These are phyloP conservation scores for Asterella californica DNA, from an alignment of 225 moss, liverwort and hornwort genomes.

Conservation along the genomic window DNA sequence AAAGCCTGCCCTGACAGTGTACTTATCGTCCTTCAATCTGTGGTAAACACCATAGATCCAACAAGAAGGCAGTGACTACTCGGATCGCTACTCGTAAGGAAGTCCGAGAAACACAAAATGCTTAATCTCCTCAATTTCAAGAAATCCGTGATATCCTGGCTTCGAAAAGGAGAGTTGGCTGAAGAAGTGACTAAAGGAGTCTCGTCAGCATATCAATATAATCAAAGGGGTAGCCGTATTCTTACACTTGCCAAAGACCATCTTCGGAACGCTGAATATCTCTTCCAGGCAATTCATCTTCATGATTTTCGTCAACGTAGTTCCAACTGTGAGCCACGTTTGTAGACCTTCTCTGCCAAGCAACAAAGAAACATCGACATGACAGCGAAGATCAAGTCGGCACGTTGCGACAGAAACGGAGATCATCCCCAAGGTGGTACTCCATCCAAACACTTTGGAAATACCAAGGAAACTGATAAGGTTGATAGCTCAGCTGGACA, in stretches of 20 bases:
- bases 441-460: too few relatives aligned
- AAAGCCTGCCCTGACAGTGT: conserved; percentile 77
- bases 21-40: conserved; percentile 77
- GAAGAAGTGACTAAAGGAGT: neutral
- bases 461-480: neutral
- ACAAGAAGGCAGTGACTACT: neutral
- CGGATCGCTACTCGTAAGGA: too few relatives aligned
- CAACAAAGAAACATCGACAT: neutral
- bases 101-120: too few relatives aligned
- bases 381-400: neutral
- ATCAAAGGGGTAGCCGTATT: neutral
- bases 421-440: too few relatives aligned
- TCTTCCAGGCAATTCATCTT: conserved; percentile 78
- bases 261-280: conserved; percentile 66
- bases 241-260: conserved; percentile 94
- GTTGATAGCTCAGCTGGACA: neutral
- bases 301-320: conserved; percentile 63
- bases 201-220: neutral
- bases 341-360: conserved; percentile 45
- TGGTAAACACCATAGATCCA: neutral
- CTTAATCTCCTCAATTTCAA: too few relatives aligned
- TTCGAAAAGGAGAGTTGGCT: neutral
- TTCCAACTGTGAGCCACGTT: conserved; percentile 63
- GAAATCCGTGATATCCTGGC: neutral
- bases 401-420: too few relatives aligned